Evolutionary conservation across 352 stramenopile species (phyloP).

Genomic region (Pythium vanterpoolii): DNA sequence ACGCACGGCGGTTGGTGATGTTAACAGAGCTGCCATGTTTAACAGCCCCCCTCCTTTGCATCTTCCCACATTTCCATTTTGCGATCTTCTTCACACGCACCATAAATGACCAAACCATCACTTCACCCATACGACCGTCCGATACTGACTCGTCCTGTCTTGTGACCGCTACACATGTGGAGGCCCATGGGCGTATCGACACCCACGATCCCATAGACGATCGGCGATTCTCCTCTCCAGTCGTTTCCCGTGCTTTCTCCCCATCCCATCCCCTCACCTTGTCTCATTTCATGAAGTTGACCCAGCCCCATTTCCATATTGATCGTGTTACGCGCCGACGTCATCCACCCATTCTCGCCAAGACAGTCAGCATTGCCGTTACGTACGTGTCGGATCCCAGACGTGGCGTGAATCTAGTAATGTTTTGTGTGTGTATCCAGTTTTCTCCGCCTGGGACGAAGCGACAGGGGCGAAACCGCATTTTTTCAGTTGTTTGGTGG

Average conservation of each 20-base stretch:
- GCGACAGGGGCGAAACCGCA: constrained; percentile 18
- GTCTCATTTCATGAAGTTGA: too few species aligned
- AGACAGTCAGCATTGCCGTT: too few species aligned
- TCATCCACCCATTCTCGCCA: constrained; percentile 22
- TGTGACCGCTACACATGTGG: too few species aligned
- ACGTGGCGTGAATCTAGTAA: background rate
- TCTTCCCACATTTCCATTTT: background rate
- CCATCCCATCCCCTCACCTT: background rate
- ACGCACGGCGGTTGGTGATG: background rate
- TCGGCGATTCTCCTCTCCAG: background rate
- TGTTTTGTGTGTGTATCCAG: constrained; percentile 8
- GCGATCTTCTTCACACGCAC: background rate
- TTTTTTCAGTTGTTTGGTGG: background rate
- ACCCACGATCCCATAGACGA: background rate
- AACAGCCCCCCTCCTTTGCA: too few species aligned
- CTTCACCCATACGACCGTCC: too few species aligned
- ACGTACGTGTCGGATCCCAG: too few species aligned
- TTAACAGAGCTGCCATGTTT: constrained; percentile 5
- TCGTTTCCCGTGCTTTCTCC: too few species aligned
- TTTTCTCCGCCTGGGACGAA: constrained; percentile 13
- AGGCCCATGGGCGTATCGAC: too few species aligned
- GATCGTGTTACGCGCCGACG: constrained; percentile 3
- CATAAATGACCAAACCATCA: background rate
- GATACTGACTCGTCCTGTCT: too few species aligned
- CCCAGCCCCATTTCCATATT: background rate